A percentile compares a stretch with the other conserved stretches of the same genome.
phyloP scores from a whole-genome alignment of 768 basidiomycete genomes.

The Macrolepiota albuminosa region DNA sequence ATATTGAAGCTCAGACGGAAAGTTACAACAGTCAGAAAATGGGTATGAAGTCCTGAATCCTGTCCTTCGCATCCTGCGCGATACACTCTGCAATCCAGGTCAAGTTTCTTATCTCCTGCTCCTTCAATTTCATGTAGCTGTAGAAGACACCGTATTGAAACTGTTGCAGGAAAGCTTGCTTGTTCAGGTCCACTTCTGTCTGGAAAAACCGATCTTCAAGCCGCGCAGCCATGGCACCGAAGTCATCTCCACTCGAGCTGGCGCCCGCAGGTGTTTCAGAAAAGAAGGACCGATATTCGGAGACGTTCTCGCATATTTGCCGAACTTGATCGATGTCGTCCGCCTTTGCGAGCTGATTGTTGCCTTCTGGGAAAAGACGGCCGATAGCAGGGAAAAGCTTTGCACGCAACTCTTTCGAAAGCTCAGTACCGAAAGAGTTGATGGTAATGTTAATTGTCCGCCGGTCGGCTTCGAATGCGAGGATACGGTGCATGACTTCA shows the following conservation, averaged over 20 bases:
- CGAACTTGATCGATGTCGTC: slow-evolving; percentile 96
- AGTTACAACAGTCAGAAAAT: slow-evolving; percentile 56
- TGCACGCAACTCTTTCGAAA: slow-evolving; percentile 92
- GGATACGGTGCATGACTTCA: slow-evolving; percentile 88
- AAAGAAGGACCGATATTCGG: slow-evolving; percentile 92
- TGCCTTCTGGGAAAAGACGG: slow-evolving; percentile 91
- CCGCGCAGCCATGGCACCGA: slow-evolving; percentile 46
- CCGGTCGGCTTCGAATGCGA: slow-evolving; percentile 95
- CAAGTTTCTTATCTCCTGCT: slow-evolving; percentile 84
- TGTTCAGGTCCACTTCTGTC: slow-evolving; percentile 91
- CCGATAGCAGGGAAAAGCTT: slow-evolving; percentile 93
- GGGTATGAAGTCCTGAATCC: slow-evolving; percentile 93
- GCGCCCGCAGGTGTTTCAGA: slow-evolving; percentile 35
- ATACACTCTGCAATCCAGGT: slow-evolving; percentile 99
- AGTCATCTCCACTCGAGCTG: slow-evolving; percentile 31
- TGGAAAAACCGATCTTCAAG: slow-evolving; percentile 95
- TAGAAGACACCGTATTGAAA: slow-evolving; percentile 95
- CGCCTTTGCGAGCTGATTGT: slow-evolving; percentile 88
- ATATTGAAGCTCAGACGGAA: not conserved
- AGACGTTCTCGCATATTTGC: slow-evolving; percentile 77
- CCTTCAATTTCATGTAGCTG: slow-evolving; percentile 87
- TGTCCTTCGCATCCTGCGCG: slow-evolving; percentile 91
- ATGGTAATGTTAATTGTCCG: slow-evolving; percentile 98
- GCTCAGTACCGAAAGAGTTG: slow-evolving; percentile 96
- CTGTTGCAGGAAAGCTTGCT: slow-evolving; percentile 91